These are phyloP conservation scores for Cyclotella baltica DNA, from an alignment of 108 stramenopile genomes.

Conservation along the genomic window DNA sequence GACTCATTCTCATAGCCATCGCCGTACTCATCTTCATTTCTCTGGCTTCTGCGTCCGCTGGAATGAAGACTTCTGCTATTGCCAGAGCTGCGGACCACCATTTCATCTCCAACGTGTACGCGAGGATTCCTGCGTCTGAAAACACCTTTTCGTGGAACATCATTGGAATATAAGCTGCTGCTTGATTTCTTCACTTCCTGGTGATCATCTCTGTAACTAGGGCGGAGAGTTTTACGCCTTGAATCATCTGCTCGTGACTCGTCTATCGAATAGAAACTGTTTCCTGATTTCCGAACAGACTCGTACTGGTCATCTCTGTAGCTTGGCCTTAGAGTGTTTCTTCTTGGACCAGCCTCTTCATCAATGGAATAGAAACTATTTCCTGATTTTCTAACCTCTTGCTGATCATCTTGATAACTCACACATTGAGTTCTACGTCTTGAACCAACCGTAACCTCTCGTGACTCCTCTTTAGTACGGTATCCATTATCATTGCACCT, in stretches of 20 bases:
- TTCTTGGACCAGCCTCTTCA: neutral
- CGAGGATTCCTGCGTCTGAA: neutral
- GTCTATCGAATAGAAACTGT: neutral
- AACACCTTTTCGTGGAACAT: neutral
- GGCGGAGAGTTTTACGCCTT: neutral
- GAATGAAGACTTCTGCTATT: neutral
- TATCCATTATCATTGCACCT: too few relatives aligned
- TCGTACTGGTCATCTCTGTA: too few relatives aligned
- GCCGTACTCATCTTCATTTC: neutral
- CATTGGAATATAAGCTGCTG: neutral
- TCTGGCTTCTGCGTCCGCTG: neutral
- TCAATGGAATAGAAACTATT: conserved; percentile 3
- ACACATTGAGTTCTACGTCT: neutral
- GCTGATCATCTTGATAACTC: neutral
- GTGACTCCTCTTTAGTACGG: too few relatives aligned
- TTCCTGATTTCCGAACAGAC: neutral
- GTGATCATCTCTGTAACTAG: neutral
- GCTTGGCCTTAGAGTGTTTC: neutral
- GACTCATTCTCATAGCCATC: neutral
- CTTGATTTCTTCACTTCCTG: neutral
- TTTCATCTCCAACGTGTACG: neutral
- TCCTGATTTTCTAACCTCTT: neutral
- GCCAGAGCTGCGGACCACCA: neutral
- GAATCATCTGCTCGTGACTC: neutral
- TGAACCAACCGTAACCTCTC: too few relatives aligned